These are phyloP conservation scores for Priceomyces melissophilus DNA, from an alignment of 805 yeast species.

Conservation along the genomic window DNA sequence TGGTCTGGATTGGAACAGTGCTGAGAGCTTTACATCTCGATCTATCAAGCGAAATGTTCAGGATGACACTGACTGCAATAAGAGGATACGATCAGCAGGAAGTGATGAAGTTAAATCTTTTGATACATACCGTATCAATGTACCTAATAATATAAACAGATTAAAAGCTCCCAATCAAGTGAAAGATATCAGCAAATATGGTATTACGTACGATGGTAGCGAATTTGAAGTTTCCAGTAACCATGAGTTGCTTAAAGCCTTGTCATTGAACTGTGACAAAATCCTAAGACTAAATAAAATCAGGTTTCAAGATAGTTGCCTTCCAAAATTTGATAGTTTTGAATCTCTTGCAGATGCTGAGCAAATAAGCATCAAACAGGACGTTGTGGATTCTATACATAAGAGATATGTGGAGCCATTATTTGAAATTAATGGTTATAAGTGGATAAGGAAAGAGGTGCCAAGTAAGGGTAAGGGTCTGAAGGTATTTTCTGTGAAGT, in stretches of 20 bases:
- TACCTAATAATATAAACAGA: too few relatives aligned
- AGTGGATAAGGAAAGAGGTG: slow-evolving; percentile 17
- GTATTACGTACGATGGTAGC: background rate
- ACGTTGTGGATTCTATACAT: slow-evolving; percentile 10
- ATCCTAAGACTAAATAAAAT: slow-evolving; percentile 3
- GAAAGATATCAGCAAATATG: background rate
- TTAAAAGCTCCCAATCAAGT: too few relatives aligned
- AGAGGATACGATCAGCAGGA: slow-evolving; percentile 1
- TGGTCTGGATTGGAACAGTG: background rate
- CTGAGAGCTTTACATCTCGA: too few relatives aligned
- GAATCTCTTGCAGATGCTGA: background rate
- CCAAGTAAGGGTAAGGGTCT: slow-evolving; percentile 15
- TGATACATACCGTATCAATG: too few relatives aligned
- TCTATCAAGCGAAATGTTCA: slow-evolving; percentile 2
- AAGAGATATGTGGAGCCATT: slow-evolving; percentile 14
- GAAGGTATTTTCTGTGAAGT: slow-evolving; percentile 15
- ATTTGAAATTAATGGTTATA: slow-evolving; percentile 12
- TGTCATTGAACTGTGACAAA: slow-evolving; percentile 4
- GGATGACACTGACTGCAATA: background rate
- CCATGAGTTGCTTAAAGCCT: slow-evolving; percentile 5
- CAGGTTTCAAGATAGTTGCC: slow-evolving; percentile 4
- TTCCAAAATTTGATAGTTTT: slow-evolving; percentile 2
- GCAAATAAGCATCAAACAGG: slow-evolving; percentile 4
- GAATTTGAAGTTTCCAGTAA: slow-evolving; percentile 1
- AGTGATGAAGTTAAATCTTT: background rate